Conservation (phyloP, 2,329 filamentous ascomycete genomes). For the Cladosporium oxysporum region DNA sequence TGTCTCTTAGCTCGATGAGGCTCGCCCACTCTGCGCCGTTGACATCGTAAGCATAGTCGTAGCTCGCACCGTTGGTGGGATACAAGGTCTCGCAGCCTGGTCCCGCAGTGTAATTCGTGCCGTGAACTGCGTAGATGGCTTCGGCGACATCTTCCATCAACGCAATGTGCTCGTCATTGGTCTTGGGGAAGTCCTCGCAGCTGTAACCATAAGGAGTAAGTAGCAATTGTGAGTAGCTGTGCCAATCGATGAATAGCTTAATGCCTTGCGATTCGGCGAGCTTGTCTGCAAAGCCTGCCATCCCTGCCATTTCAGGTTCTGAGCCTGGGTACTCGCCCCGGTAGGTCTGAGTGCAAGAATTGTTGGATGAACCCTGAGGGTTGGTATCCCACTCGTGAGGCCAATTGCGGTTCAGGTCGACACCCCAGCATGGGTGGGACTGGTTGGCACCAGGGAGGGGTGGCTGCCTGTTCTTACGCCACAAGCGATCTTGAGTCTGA, state of each 20-base stretch:
- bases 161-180: conserved; percentile 52
- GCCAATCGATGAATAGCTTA: conserved; percentile 65
- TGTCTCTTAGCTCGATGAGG: conserved; percentile 16
- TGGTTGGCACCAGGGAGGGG: conserved; percentile 28
- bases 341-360: conserved; percentile 55
- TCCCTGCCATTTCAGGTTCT: conserved; percentile 49
- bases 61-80: conserved; percentile 18
- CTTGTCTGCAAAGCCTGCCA: conserved; percentile 19
- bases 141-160: conserved; percentile 52
- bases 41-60: conserved; percentile 23
- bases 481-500: conserved; percentile 58
- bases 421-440: conserved; percentile 48
- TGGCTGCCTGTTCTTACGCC: conserved; percentile 61
- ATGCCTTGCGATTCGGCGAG: conserved; percentile 33
- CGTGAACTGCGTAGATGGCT: conserved; percentile 58
- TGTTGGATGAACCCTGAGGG: conserved; percentile 49
- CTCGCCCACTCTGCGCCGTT: conserved; percentile 20
- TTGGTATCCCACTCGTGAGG: conserved; percentile 46
- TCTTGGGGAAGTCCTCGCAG: conserved; percentile 50
- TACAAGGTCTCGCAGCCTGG: conserved; percentile 45
- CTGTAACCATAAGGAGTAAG: conserved; percentile 61
- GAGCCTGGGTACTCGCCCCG: conserved; percentile 41
- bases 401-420: conserved; percentile 63
- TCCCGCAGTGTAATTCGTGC: conserved; percentile 43
- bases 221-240: conserved; percentile 64